Evolutionary conservation across 73 alveolate species (phyloP), one percentile per base, ranked within the genome.

Genomic region (Tetrahymena thermophila): DNA sequence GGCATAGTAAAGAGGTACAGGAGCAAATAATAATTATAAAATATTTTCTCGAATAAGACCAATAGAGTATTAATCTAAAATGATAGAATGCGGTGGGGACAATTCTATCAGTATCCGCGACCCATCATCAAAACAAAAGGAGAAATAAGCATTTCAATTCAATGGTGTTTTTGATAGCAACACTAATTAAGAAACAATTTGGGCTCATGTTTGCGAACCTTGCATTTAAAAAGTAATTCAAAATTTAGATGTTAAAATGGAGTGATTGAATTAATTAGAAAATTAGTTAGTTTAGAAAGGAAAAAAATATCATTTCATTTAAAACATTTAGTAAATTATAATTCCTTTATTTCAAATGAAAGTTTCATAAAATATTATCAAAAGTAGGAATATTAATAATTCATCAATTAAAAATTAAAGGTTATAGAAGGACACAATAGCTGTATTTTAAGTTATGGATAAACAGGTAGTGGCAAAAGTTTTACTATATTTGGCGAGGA

Each of bases 381-480:
- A 93, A 94, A 95, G 43, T 93, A 43, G 83, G 93, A 38, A 1
- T 85, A 43, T 35, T 85, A 55, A 89, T 34, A 85, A 4, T 44
- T 25, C 7, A 93, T 85, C 10, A 93, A 94, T 4, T 89, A 50
- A 89, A 21, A 44, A 31, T 37, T 85, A 34, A 50, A 95, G 94
- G 42, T 95, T 43, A 95, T 95, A n/a, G 97, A 95, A 34, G 97
- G 97, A 28, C 97, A 95, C 35, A 95, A 95, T 85, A 85, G 95
- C 34, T 95, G 95, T 25, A 56, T 95, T 31, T 57, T 95, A n/a
- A 95, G 97, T 55, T 95, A 95, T 95, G 97, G 97, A 13, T 93
- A 95, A 25, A 95, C 97, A 31, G 97, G 97, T 35, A 95, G 97
- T 85, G 97, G 97, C 42, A 95, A 95, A 93, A 95, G 97, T 35